Conservation (phyloP, 139 green algal species). For the Chlorella sp. region DNA sequence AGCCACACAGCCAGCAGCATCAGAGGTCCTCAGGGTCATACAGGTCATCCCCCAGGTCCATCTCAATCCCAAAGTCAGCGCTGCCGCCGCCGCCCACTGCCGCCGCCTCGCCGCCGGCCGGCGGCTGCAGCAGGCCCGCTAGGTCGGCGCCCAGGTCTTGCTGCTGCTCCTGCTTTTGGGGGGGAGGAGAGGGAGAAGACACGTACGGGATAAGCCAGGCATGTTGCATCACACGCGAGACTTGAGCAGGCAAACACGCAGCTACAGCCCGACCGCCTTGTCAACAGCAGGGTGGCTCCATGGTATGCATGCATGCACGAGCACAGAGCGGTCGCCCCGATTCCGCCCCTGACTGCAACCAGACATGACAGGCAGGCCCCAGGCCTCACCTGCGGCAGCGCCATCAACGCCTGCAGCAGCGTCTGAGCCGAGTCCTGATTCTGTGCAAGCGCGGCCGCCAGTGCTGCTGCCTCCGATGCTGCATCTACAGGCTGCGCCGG, state of each 20-base stretch:
- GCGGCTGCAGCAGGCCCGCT: conserved; percentile 17
- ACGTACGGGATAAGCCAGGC: too few species aligned
- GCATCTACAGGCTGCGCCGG: too few species aligned
- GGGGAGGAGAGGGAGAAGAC: too few species aligned
- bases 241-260: too few species aligned
- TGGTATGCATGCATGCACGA: too few species aligned
- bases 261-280: too few species aligned
- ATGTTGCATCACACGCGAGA: too few species aligned
- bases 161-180: conserved; percentile 36
- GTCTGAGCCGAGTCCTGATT: conserved; percentile 33
- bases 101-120: background rate
- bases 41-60: background rate
- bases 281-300: too few species aligned
- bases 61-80: background rate
- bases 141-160: conserved; percentile 14
- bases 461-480: background rate
- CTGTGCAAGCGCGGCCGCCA: conserved; percentile 40
- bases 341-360: too few species aligned
- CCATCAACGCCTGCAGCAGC: conserved; percentile 40
- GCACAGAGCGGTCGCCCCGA: too few species aligned
- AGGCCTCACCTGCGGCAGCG: conserved; percentile 32
- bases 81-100: background rate
- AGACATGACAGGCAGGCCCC: too few species aligned
- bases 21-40: conserved; percentile 18
- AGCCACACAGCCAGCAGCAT: too few species aligned